Percentiles rank a stretch among this genome's conserved stretches.
Conservation (phyloP, 352 stramenopile genomes). For the Globisporangium perplexum region DNA sequence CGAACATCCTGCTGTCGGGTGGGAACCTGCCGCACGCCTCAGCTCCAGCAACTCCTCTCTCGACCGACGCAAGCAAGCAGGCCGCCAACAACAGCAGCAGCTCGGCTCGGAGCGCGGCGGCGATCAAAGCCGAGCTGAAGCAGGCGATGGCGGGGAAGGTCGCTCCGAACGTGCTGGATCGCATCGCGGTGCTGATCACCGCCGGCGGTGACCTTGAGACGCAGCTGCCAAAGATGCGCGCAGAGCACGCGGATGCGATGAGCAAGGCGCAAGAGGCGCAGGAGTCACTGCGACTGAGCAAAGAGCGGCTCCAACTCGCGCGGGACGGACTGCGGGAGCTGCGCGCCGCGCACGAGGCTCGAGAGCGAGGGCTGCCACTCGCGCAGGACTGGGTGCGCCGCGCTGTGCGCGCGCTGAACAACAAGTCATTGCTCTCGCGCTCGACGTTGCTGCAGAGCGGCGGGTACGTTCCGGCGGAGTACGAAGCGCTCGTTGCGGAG, state of each 20-base stretch:
- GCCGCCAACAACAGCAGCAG: not conserved
- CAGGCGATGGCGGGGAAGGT: slow-evolving; percentile 10
- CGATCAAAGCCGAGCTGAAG: slow-evolving; percentile 1
- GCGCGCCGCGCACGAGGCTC: slow-evolving; percentile 56
- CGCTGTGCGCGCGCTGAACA: slow-evolving; percentile 51
- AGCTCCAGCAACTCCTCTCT: not conserved
- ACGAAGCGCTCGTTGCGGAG: slow-evolving; percentile 32
- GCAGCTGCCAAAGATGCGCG: slow-evolving; percentile 68
- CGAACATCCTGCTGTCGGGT: not conserved
- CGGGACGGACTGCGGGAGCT: slow-evolving; percentile 54
- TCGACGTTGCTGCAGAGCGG: slow-evolving; percentile 18
- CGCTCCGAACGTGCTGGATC: slow-evolving; percentile 40
- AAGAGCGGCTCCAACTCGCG: slow-evolving; percentile 48
- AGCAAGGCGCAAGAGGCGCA: slow-evolving; percentile 62
- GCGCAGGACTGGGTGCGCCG: slow-evolving; percentile 52
- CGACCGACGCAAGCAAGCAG: not conserved
- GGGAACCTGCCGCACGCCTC: not conserved
- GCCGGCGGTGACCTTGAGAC: slow-evolving; percentile 60
- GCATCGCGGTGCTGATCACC: slow-evolving; percentile 49
- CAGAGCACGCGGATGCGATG: slow-evolving; percentile 61
- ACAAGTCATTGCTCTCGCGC: slow-evolving; percentile 28
- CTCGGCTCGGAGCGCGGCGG: not conserved
- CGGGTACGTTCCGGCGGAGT: slow-evolving; percentile 44
- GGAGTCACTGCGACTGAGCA: slow-evolving; percentile 54
- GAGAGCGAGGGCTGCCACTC: slow-evolving; percentile 48